Evolutionary conservation across 768 basidiomycete species (phyloP).

Genomic region (Pleurotus tuber-regium): DNA sequence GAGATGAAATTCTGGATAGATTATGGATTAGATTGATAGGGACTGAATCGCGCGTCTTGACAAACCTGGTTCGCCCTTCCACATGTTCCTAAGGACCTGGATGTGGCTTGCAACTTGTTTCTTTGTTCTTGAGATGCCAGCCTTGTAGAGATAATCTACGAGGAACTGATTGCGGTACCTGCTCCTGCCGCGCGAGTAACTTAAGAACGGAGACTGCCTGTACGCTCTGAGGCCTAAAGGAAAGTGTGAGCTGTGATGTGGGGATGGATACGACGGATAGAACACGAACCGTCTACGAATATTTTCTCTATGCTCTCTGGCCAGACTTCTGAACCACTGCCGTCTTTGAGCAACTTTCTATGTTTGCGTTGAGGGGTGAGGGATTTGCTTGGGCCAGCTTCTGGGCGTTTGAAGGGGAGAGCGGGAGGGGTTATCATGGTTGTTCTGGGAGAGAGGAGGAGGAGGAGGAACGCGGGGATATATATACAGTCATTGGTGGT

Average conservation of each 20-base stretch:
- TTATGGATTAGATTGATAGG: constrained; percentile 12
- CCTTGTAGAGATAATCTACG: constrained; percentile 73
- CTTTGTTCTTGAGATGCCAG: constrained; percentile 71
- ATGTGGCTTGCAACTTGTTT: constrained; percentile 91
- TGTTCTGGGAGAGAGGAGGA: constrained; percentile 18
- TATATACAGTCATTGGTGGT: constrained; percentile 23
- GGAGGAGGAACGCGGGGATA: constrained; percentile 14
- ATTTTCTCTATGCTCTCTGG: constrained; percentile 73
- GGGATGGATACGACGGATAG: constrained; percentile 1
- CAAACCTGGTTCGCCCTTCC: constrained; percentile 78
- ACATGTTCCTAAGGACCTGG: constrained; percentile 83
- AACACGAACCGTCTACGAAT: constrained; percentile 65
- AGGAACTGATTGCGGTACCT: constrained; percentile 85
- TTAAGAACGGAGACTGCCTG: constrained; percentile 80
- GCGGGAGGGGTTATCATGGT: constrained; percentile 21
- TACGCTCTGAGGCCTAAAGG: constrained; percentile 62
- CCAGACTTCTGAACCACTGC: constrained; percentile 78
- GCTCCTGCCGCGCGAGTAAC: constrained; percentile 71
- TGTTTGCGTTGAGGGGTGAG: constrained; percentile 81
- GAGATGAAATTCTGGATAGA: constrained; percentile 61
- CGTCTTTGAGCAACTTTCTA: constrained; percentile 80
- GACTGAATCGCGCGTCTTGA: constrained; percentile 11
- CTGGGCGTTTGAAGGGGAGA: constrained; percentile 31
- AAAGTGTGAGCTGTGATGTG: constrained; percentile 22
- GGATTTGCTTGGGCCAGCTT: constrained; percentile 27